These are phyloP conservation scores for Phytophthora boehmeriae DNA, from an alignment of 352 stramenopile genomes.

Conservation along the genomic window DNA sequence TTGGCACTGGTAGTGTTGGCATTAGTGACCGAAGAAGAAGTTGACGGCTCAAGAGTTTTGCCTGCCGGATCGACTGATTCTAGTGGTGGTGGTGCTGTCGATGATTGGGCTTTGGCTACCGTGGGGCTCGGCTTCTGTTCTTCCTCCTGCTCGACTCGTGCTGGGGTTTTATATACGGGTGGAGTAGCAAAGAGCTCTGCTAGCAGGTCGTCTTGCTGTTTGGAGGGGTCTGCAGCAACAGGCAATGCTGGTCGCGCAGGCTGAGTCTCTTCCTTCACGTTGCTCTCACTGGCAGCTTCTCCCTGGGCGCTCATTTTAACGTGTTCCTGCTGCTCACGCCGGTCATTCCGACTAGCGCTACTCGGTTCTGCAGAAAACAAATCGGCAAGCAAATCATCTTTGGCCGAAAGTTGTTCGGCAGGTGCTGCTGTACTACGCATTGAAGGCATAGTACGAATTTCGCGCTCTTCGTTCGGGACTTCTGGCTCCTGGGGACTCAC, in stretches of 20 bases:
- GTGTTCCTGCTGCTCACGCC: slow-evolving; percentile 6
- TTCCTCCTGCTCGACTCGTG: slow-evolving; percentile 1
- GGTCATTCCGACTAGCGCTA: slow-evolving; percentile 6
- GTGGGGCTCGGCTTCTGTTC: neutral
- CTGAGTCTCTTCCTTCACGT: slow-evolving; percentile 11
- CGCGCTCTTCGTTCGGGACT: slow-evolving; percentile 1
- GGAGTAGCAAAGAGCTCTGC: slow-evolving; percentile 33
- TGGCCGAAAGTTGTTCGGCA: slow-evolving; percentile 25
- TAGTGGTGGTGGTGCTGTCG: slow-evolving; percentile 7
- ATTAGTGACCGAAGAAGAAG: slow-evolving; percentile 1
- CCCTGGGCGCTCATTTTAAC: slow-evolving; percentile 9
- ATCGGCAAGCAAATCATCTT: slow-evolving; percentile 49
- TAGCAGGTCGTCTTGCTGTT: slow-evolving; percentile 33
- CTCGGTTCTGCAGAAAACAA: slow-evolving; percentile 32
- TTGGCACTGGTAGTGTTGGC: slow-evolving; percentile 39
- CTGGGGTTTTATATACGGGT: slow-evolving; percentile 2
- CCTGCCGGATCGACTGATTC: slow-evolving; percentile 6
- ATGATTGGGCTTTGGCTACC: neutral
- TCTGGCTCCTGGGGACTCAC: neutral
- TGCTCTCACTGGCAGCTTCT: slow-evolving; percentile 2
- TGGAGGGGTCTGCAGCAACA: slow-evolving; percentile 12
- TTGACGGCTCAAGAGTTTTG: neutral
- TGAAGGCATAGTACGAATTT: neutral
- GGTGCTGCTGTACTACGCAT: neutral
- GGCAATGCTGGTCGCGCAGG: neutral